phyloP scores from a whole-genome alignment of 2,329 filamentous ascomycete genomes.

The Aspergillus fructus region DNA sequence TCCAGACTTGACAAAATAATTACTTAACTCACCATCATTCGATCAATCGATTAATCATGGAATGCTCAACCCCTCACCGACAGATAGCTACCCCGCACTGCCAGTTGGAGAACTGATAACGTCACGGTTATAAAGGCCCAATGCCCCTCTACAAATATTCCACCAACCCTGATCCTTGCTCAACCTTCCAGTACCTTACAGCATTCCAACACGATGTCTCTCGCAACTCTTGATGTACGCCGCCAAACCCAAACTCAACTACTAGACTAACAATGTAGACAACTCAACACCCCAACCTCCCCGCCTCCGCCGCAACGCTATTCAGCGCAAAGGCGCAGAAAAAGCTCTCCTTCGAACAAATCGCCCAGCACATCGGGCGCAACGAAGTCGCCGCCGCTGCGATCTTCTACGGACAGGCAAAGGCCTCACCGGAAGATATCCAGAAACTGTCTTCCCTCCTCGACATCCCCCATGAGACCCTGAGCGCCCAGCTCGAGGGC shows the following conservation, averaged over 20 bases:
- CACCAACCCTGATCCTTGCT: background rate
- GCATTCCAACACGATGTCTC: constrained; percentile 35
- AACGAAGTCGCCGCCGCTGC: constrained; percentile 83
- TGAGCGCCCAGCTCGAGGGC: constrained; percentile 65
- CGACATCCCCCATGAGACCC: constrained; percentile 54
- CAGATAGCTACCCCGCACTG: constrained; percentile 12
- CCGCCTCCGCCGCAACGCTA: constrained; percentile 68
- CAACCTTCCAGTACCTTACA: background rate
- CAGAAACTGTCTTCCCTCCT: constrained; percentile 66
- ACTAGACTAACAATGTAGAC: constrained; percentile 21
- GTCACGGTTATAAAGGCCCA: constrained; percentile 16
- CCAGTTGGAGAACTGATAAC: constrained; percentile 14
- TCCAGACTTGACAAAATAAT: no score
- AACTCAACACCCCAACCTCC: constrained; percentile 58
- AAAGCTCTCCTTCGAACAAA: constrained; percentile 74
- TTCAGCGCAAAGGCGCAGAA: constrained; percentile 78
- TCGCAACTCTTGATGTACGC: constrained; percentile 46
- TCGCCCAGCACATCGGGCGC: constrained; percentile 71
- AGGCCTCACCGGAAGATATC: constrained; percentile 69
- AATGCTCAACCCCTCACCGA: constrained; percentile 8
- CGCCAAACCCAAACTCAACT: background rate
- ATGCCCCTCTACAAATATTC: background rate
- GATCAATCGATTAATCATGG: background rate
- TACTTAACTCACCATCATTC: no score
- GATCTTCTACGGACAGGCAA: constrained; percentile 85